Base-by-base conservation (phyloP, 2,329 filamentous ascomycete species). In the Coniochaeta hoffmannii region DNA sequence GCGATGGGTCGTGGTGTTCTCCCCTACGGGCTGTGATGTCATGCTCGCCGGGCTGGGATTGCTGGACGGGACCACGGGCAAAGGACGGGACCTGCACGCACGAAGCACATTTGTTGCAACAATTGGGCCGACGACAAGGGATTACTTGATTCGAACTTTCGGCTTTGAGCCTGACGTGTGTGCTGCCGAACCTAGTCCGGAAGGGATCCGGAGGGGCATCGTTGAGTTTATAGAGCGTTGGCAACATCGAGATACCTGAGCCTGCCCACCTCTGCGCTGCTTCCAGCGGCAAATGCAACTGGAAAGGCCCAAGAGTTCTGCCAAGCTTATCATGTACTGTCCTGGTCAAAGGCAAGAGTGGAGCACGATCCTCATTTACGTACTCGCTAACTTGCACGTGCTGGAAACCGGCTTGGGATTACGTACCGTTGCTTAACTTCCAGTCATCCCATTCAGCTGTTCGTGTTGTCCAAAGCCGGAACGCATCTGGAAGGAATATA, bases 81-180 rank as follows among this genome's bases (percentile, higher is more conserved):
- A 28, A 64, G 54, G 14, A 32, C 62, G 60, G 30, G 65, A 54
- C 11, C 55, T 61, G 5, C 63, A 53, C 12, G 59, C 57, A 28
- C 72, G 71, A 10, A 77, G 69, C 53, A 87, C 85, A 1, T 84
- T 81, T 59, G 76, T 97, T 58, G 90, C 87, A 14, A 95, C 92
- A 0, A 99, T 99, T 69, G 94, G 94, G 0, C 93, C 94, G 12
- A 99, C 94, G 17, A 99, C 94, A 11, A 80, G 86, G 59, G 85
- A 91, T 62, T 85, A 90, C 71, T 72, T 99, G 46, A 68, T 75
- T 15, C 74, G 76, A 19, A 78, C 76, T 1, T 90, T 90, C 67
- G 81, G 73, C 1, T 87, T 85, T 60, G 78, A 84, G 62, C 84
- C 89, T 1, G 85, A 93, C 66, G 87, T 89, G n/a, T 95, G 88